These are phyloP conservation scores for Phoma sp. DNA, from an alignment of 2,329 filamentous ascomycete species.

Conservation along the genomic window DNA sequence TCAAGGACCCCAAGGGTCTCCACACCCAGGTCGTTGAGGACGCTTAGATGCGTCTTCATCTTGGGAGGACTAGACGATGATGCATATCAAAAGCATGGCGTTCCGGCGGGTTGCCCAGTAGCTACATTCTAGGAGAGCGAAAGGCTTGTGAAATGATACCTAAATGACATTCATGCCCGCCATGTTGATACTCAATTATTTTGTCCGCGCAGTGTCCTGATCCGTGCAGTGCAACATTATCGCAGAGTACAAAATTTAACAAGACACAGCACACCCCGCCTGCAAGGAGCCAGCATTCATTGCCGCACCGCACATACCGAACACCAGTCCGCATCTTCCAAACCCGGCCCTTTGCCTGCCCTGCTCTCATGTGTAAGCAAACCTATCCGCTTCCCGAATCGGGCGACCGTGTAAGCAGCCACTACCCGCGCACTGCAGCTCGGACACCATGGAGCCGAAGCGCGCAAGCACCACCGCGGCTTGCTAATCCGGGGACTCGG, in stretches of 20 bases:
- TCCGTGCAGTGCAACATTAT: no score
- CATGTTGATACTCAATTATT: slow-evolving; percentile 1
- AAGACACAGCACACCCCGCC: no score
- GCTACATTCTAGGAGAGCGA: slow-evolving; percentile 37
- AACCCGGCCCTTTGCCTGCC: no score
- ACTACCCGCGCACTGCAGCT: neutral
- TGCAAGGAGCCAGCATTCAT: no score
- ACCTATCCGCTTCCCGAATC: neutral
- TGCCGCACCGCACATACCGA: no score
- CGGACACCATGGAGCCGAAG: slow-evolving; percentile 14
- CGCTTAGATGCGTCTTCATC: slow-evolving; percentile 50
- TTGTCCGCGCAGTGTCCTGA: no score
- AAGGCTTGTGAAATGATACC: slow-evolving; percentile 46
- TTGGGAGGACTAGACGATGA: slow-evolving; percentile 21
- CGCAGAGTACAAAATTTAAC: no score
- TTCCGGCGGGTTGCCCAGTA: slow-evolving; percentile 47
- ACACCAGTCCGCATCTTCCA: no score
- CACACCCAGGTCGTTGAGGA: slow-evolving; percentile 85
- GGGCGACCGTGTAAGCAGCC: neutral
- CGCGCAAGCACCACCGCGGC: neutral
- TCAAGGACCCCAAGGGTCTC: slow-evolving; percentile 99
- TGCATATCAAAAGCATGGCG: slow-evolving; percentile 46
- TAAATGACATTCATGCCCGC: slow-evolving; percentile 44
- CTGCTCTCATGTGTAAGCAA: neutral
- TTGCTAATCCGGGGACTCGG: slow-evolving; percentile 1